A percentile compares a stretch with the other conserved stretches of the same genome.
Evolutionary conservation across 2,329 filamentous ascomycete species (phyloP).

Genomic region (Plenodomus lindquistii): DNA sequence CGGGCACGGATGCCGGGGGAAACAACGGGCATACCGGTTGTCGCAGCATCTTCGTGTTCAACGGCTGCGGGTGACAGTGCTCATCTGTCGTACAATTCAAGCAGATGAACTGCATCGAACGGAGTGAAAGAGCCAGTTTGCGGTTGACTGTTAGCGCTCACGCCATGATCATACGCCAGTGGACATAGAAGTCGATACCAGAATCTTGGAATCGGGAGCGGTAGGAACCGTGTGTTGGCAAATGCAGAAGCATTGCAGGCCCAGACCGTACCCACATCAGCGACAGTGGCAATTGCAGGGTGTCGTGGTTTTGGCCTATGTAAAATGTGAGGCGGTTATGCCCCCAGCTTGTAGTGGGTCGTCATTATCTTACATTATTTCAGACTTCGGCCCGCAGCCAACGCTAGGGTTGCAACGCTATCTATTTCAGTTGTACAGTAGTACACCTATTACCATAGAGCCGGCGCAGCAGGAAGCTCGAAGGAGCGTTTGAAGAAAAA

Average conservation of each 20-base stretch:
- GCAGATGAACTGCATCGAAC: too few relatives aligned
- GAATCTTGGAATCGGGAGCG: constrained; percentile 13
- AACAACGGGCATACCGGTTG: background rate
- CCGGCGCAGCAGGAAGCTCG: too few relatives aligned
- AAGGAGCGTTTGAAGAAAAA: too few relatives aligned
- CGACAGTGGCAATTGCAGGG: background rate
- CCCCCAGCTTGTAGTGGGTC: background rate
- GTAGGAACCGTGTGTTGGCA: constrained; percentile 19
- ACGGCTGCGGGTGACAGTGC: constrained; percentile 5
- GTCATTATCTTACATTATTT: too few relatives aligned
- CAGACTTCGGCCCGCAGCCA: too few relatives aligned
- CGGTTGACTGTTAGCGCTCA: background rate
- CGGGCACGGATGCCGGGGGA: background rate
- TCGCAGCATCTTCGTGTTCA: background rate
- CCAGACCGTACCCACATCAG: constrained; percentile 2
- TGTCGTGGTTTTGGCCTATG: too few relatives aligned
- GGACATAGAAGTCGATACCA: constrained; percentile 1
- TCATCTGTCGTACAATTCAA: background rate
- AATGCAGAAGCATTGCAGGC: background rate
- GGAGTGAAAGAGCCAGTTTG: too few relatives aligned
- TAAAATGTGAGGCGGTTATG: background rate
- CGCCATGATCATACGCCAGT: background rate
- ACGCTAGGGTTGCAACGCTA: too few relatives aligned
- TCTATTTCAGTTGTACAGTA: too few relatives aligned
- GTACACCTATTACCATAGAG: too few relatives aligned